These are phyloP conservation scores for Torulaspora globosa DNA, from an alignment of 1,139 yeast species.

Conservation along the genomic window DNA sequence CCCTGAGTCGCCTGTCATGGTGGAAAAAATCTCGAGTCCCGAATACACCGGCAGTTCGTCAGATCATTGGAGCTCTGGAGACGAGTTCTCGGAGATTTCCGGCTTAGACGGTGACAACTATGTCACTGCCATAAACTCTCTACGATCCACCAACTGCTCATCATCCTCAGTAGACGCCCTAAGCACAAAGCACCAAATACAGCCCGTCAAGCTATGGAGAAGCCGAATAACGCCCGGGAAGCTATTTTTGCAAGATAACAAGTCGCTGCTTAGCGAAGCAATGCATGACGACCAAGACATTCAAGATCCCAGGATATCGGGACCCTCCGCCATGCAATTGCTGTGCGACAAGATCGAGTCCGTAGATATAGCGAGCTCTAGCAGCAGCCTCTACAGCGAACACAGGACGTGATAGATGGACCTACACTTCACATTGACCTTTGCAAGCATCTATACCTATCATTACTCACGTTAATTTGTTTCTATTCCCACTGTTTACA, in stretches of 20 bases:
- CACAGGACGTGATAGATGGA: background rate
- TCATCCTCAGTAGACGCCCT: background rate
- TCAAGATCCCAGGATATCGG: background rate
- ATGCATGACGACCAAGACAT: conserved; percentile 1
- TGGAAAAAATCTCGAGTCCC: conserved; percentile 21
- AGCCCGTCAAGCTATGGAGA: background rate
- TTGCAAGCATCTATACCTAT: background rate
- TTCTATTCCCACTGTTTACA: background rate
- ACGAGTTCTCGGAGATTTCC: conserved; percentile 24
- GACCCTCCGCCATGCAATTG: background rate
- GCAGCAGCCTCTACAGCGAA: conserved; percentile 19
- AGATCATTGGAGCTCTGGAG: conserved; percentile 27
- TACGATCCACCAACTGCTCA: conserved; percentile 11
- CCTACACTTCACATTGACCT: background rate
- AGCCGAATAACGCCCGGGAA: conserved; percentile 1
- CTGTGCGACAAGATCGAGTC: conserved; percentile 20
- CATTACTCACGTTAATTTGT: conserved; percentile 1
- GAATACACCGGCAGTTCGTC: conserved; percentile 24
- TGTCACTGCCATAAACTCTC: conserved; percentile 17
- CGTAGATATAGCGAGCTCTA: conserved; percentile 11
- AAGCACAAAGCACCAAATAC: background rate
- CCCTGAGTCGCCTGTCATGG: conserved; percentile 13
- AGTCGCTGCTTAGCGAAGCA: background rate
- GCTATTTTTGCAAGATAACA: background rate
- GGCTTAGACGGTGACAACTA: conserved; percentile 13